Evolutionary conservation across 2,329 filamentous ascomycete species (phyloP).

Genomic region (Aspergillus sp.): DNA sequence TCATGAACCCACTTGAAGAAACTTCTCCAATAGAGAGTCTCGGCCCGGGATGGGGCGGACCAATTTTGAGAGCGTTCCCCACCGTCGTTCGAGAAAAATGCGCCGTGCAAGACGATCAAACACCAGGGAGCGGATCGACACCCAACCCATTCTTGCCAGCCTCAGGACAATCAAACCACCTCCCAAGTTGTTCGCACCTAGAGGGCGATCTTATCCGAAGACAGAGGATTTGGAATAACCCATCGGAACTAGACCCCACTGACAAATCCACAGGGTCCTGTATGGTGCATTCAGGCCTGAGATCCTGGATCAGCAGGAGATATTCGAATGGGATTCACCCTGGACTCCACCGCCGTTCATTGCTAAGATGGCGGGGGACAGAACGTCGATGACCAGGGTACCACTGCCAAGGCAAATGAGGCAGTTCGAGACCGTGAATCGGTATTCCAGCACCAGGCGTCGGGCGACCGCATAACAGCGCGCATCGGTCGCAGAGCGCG

Average conservation of each 20-base stretch:
- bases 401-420: constrained; percentile 16
- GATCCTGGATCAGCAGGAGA: not conserved
- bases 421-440: constrained; percentile 17
- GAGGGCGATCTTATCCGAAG: not conserved
- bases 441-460: constrained; percentile 12
- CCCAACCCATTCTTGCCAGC: not conserved
- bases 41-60: constrained; percentile 3
- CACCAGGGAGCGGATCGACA: constrained; percentile 10
- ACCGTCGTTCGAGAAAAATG: constrained; percentile 13
- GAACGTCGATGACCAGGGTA: constrained; percentile 18
- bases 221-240: not conserved
- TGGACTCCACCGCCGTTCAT: too few relatives aligned
- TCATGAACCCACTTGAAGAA: constrained; percentile 14
- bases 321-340: not conserved
- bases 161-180: not conserved
- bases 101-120: constrained; percentile 11
- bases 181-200: not conserved
- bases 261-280: not conserved
- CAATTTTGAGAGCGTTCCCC: constrained; percentile 5
- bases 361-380: constrained; percentile 8
- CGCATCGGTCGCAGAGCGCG: constrained; percentile 22
- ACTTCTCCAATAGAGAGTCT: constrained; percentile 2
- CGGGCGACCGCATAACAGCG: constrained; percentile 16
- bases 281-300: not conserved
- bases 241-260: not conserved